Percentiles rank a stretch among this genome's conserved stretches.
Conservation (phyloP, 768 basidiomycete genomes). For the Lentinula boryana region DNA sequence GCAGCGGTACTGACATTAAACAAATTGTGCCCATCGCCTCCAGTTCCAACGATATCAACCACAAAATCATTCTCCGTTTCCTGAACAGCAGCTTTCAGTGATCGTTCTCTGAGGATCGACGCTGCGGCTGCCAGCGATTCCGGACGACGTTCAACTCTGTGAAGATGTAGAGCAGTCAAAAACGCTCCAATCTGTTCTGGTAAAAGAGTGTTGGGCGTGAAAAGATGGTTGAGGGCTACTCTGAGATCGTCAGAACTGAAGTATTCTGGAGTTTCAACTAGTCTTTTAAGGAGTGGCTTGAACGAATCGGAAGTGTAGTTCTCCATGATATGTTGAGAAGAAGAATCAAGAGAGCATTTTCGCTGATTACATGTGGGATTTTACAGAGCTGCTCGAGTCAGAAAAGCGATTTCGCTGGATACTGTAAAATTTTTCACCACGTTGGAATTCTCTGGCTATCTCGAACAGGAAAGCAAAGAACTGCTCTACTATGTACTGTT, state of each 20-base stretch:
- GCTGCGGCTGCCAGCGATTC: constrained; percentile 80
- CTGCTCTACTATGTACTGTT: too few species aligned
- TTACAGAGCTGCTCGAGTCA: background rate
- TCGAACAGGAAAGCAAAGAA: too few species aligned
- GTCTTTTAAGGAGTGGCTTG: constrained; percentile 71
- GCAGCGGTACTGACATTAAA: constrained; percentile 98
- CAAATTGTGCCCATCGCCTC: constrained; percentile 92
- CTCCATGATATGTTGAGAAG: background rate
- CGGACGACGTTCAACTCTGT: constrained; percentile 70
- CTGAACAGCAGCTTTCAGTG: constrained; percentile 57
- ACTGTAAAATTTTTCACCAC: background rate
- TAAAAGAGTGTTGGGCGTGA: constrained; percentile 56
- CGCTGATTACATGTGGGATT: background rate
- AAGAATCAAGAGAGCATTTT: background rate
- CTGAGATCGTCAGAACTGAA: constrained; percentile 77
- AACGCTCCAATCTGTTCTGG: constrained; percentile 86
- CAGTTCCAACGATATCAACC: constrained; percentile 86
- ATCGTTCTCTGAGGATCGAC: constrained; percentile 61
- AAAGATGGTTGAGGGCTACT: constrained; percentile 67
- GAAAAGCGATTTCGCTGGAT: background rate
- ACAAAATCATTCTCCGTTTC: constrained; percentile 56
- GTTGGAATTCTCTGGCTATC: too few species aligned
- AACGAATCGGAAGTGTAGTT: constrained; percentile 42
- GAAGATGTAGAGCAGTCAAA: constrained; percentile 78
- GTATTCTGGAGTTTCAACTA: constrained; percentile 75